Evolutionary conservation across 805 yeast species (phyloP).

Genomic region (Candida taoyuanica): DNA sequence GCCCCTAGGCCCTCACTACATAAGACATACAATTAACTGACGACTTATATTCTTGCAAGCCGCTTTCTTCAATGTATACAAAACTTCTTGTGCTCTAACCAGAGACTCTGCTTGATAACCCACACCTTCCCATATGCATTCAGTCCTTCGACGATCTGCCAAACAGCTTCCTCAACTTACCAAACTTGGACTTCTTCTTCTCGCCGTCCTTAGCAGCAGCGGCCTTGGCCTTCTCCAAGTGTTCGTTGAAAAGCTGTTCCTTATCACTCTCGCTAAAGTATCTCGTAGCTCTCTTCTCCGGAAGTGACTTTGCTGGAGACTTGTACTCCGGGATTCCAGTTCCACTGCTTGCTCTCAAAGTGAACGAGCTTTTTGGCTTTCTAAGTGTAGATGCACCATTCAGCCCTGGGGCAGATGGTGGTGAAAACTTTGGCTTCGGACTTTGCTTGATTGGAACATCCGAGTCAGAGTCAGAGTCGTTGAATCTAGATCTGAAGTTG

Average conservation of each 20-base stretch:
- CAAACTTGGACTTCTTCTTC: constrained; percentile 30
- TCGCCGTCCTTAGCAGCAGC: constrained; percentile 8
- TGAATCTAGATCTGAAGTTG: constrained; percentile 45
- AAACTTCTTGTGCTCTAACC: too few species aligned
- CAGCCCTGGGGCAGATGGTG: constrained; percentile 13
- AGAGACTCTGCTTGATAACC: too few species aligned
- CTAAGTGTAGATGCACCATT: constrained; percentile 13
- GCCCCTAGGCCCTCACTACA: not conserved
- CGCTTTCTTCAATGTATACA: too few species aligned
- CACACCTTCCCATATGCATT: not conserved
- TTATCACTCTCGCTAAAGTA: constrained; percentile 28
- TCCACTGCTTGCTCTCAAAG: constrained; percentile 26
- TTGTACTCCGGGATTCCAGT: constrained; percentile 11
- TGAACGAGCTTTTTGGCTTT: constrained; percentile 23
- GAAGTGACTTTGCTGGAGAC: constrained; percentile 27
- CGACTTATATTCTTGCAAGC: constrained; percentile 1
- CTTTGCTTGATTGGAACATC: constrained; percentile 27
- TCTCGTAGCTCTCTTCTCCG: constrained; percentile 24
- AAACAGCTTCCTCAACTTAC: constrained; percentile 37
- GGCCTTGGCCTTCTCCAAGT: constrained; percentile 9
- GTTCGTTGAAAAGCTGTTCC: constrained; percentile 10
- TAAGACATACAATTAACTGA: not conserved
- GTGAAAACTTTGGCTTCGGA: constrained; percentile 9
- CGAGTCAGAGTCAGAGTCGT: constrained; percentile 60
- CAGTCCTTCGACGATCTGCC: constrained; percentile 28